A percentile compares a stretch with the other conserved stretches of the same genome.
These are phyloP conservation scores for Fagus sylvatica DNA, from an alignment of 306 rosid species.

Conservation along the genomic window DNA sequence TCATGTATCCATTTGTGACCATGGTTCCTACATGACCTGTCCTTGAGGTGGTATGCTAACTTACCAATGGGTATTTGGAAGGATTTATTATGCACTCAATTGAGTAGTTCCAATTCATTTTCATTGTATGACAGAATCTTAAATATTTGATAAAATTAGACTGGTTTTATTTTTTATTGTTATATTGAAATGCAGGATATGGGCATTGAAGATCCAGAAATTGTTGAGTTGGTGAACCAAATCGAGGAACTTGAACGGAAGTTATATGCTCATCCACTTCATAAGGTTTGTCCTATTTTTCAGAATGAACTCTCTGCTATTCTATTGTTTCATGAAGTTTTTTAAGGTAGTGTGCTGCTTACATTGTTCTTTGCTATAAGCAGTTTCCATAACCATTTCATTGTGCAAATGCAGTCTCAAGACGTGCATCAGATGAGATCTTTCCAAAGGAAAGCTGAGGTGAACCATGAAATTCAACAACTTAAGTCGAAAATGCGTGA, in stretches of 20 bases:
- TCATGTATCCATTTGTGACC: background rate
- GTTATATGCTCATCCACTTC: constrained; percentile 79
- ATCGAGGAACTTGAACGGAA: constrained; percentile 81
- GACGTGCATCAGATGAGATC: constrained; percentile 79
- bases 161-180: constrained; percentile 6
- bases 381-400: constrained; percentile 22
- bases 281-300: constrained; percentile 60
- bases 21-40: constrained; percentile 1
- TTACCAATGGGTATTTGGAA: background rate
- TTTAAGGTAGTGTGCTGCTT: constrained; percentile 11
- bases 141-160: background rate
- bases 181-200: constrained; percentile 64
- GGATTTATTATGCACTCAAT: no score
- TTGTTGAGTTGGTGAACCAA: constrained; percentile 72
- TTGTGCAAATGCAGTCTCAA: constrained; percentile 53
- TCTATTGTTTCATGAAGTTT: constrained; percentile 23
- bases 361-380: constrained; percentile 17
- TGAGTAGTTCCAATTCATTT: no score
- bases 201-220: constrained; percentile 76
- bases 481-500: constrained; percentile 94
- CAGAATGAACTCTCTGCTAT: constrained; percentile 17
- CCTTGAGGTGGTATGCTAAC: background rate
- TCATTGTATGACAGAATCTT: background rate
- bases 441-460: constrained; percentile 97
- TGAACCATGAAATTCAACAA: constrained; percentile 89